Base-by-base conservation (phyloP, 2,329 filamentous ascomycete species). In the Sclerotinia trifoliorum region DNA sequence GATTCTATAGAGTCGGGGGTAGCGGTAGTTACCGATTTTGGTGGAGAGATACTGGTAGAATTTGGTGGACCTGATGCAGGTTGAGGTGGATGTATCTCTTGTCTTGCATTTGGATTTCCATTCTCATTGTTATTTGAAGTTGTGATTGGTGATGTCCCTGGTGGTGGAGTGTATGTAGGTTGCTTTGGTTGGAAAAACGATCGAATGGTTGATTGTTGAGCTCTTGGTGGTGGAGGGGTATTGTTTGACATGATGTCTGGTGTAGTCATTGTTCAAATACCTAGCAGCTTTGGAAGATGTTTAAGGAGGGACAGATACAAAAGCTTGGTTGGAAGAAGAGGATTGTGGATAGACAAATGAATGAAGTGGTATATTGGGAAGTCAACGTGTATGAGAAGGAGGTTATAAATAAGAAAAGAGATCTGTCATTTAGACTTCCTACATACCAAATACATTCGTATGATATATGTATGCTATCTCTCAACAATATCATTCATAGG, bases 101-200 rank as follows among this genome's bases (percentile, higher is more conserved):
- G 42, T 58, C 51, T 21, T 58, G 39, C n/a, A 32, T 61, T 54
- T 44, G 3, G 32, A 52, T 46, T 51, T 17, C 11, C 19, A 44
- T 56, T 51, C 11, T n/a, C 51, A 26, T 57, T 21, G 11, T 5
- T 1, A n/a, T 52, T 24, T 26, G 29, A 2, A 26, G 29, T 39
- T 57, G 46, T 56, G 60, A 32, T 60, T 46, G 69, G 60, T 61
- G 69, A 56, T 62, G 26, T 61, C 29, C 77, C 73, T 65, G 79
- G 80, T 70, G 81, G 79, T 69, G 79, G 70, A 73, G 81, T 76
- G 72, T 84, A 83, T 68, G 80, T 79, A 55, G 82, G 81, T 58
- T 80, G 75, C 72, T 79, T 79, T 60, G 83, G 82, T 70, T 82
- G 81, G 77, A 90, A 89, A 80, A 89, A 90, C 66, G 85, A 88